Conservation (phyloP, 495 filamentous ascomycete species). For the Peziza echinospora region DNA sequence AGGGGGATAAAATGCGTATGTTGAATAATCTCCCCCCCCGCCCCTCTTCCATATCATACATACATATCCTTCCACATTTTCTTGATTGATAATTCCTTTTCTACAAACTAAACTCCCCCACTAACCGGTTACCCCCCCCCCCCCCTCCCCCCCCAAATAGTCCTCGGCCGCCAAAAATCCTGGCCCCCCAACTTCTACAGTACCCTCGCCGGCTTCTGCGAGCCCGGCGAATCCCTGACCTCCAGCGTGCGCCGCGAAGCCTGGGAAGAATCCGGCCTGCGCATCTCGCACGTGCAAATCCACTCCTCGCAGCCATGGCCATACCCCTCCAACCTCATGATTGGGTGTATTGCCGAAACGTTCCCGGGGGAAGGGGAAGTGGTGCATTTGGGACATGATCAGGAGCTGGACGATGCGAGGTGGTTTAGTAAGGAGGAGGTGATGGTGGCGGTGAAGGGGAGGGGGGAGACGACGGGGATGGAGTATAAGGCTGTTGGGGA, state of each 20-base stretch:
- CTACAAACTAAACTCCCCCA: too few species aligned
- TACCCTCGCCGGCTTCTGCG: conserved; percentile 83
- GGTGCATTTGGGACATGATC: conserved; percentile 67
- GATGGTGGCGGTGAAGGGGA: conserved; percentile 35
- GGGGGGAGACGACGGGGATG: conserved; percentile 37
- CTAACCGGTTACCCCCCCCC: background rate
- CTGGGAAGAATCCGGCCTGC: conserved; percentile 84
- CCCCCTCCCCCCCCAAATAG: conserved; percentile 5
- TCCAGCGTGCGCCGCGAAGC: conserved; percentile 89
- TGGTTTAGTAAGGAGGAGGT: conserved; percentile 63
- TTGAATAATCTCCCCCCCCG: background rate
- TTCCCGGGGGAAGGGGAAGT: conserved; percentile 54
- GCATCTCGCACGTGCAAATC: conserved; percentile 66
- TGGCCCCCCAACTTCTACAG: conserved; percentile 74
- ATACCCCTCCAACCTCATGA: conserved; percentile 81
- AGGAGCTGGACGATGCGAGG: conserved; percentile 69
- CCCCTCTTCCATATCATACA: too few species aligned
- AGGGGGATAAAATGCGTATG: conserved; percentile 39
- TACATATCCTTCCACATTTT: background rate
- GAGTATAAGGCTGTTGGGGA: conserved; percentile 39
- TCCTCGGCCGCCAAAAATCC: conserved; percentile 66
- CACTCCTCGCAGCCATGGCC: conserved; percentile 88
- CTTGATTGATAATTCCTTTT: too few species aligned
- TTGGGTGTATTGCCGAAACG: conserved; percentile 78
- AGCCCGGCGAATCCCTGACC: conserved; percentile 85